Percentiles rank a stretch among this genome's conserved stretches.
These are phyloP conservation scores for Sarocladiaceae sp. DNA, from an alignment of 2,329 filamentous ascomycete genomes.

Conservation along the genomic window DNA sequence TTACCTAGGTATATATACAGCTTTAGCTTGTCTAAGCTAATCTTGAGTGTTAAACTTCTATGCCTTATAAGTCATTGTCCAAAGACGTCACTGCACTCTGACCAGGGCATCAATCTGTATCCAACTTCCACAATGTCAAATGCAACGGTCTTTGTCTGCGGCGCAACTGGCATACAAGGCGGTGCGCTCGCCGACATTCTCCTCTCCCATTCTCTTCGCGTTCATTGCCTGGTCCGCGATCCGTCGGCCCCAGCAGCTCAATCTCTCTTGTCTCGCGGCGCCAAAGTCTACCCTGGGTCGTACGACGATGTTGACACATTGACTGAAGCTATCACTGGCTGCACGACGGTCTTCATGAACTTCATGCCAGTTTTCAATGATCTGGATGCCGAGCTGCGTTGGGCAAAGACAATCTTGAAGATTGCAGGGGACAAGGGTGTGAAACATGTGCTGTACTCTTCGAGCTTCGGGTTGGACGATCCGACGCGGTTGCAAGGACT, in stretches of 20 bases:
- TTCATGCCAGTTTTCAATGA: slow-evolving; percentile 26
- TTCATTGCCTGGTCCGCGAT: slow-evolving; percentile 28
- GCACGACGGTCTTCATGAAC: slow-evolving; percentile 27
- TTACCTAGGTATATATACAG: no score
- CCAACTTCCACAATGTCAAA: slow-evolving; percentile 17
- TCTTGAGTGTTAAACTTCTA: neutral
- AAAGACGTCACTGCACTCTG: neutral
- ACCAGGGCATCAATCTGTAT: slow-evolving; percentile 13
- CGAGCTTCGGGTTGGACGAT: slow-evolving; percentile 23
- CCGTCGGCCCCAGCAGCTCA: slow-evolving; percentile 22
- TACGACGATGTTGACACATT: slow-evolving; percentile 27
- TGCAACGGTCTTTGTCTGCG: slow-evolving; percentile 30
- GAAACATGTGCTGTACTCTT: slow-evolving; percentile 30
- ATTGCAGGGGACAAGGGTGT: slow-evolving; percentile 31
- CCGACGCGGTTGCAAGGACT: slow-evolving; percentile 20
- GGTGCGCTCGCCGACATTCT: slow-evolving; percentile 28
- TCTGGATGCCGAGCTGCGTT: slow-evolving; percentile 20
- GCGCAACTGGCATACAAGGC: slow-evolving; percentile 34
- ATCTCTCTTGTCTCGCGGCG: slow-evolving; percentile 24
- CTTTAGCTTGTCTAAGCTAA: no score
- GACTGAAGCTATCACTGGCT: slow-evolving; percentile 20
- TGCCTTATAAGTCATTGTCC: neutral
- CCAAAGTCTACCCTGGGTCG: slow-evolving; percentile 24
- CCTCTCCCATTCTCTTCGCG: slow-evolving; percentile 21
- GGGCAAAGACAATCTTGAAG: slow-evolving; percentile 25